Evolutionary conservation across 345 rosid species (phyloP).

Genomic region (Eucalyptus viminalis): DNA sequence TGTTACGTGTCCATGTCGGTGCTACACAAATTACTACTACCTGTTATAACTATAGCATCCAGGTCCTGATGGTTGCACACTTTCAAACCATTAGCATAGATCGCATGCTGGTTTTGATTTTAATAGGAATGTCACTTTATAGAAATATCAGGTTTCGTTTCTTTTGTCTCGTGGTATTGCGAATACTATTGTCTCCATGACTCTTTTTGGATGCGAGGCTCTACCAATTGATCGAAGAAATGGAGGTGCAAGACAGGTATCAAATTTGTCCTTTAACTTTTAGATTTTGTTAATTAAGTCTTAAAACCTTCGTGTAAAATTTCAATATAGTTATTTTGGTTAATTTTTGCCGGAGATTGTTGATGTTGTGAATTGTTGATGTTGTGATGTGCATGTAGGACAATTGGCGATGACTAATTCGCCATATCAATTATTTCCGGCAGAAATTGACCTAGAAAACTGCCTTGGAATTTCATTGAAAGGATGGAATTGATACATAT

Average conservation of each 20-base stretch:
- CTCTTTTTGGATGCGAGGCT: neutral
- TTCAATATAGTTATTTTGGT: fast-evolving
- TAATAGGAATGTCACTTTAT: neutral
- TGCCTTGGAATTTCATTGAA: fast-evolving
- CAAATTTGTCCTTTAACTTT: neutral
- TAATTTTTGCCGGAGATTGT: fast-evolving
- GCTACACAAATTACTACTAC: fast-evolving
- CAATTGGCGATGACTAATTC: fast-evolving
- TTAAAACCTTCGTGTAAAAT: fast-evolving
- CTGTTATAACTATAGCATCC: fast-evolving
- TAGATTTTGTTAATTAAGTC: fast-evolving
- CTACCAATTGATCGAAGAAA: neutral
- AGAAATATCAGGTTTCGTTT: neutral
- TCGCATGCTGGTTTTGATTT: neutral
- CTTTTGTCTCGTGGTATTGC: neutral
- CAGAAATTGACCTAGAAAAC: fast-evolving
- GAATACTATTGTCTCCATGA: neutral
- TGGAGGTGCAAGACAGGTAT: fast-evolving
- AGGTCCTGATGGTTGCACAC: neutral
- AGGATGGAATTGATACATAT: fast-evolving
- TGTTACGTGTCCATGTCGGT: fast-evolving
- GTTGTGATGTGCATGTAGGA: neutral
- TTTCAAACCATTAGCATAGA: neutral
- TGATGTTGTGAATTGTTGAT: neutral
- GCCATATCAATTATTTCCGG: fast-evolving